A percentile compares a stretch with the other conserved stretches of the same genome.
Evolutionary conservation across 345 rosid species (phyloP).

Genomic region (Pelargonium nanum): DNA sequence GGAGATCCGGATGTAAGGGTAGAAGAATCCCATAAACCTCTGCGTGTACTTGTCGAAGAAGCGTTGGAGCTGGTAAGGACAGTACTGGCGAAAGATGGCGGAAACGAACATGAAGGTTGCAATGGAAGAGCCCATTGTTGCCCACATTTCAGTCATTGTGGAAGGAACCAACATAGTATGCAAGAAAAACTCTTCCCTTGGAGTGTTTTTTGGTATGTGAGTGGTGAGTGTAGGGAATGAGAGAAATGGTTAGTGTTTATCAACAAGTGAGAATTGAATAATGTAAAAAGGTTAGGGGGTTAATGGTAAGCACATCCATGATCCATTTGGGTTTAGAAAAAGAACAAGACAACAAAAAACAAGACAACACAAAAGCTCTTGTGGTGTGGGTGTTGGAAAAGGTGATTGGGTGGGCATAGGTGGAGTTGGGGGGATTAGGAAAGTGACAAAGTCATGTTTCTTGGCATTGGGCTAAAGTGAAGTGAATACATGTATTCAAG

Average conservation of each 20-base stretch:
- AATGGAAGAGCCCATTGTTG: slow-evolving; percentile 30
- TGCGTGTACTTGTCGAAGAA: slow-evolving; percentile 27
- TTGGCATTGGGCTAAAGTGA: neutral
- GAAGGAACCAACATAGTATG: neutral
- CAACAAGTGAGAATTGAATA: neutral
- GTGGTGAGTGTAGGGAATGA: neutral
- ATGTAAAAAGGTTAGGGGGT: neutral
- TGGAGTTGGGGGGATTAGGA: neutral
- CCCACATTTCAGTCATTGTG: neutral
- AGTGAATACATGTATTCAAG: neutral
- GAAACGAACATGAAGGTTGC: slow-evolving; percentile 42
- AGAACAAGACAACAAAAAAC: neutral
- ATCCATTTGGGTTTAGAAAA: too few relatives aligned
- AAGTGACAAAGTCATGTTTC: neutral
- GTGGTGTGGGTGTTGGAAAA: neutral
- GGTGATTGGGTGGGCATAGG: neutral
- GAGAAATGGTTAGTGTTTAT: neutral
- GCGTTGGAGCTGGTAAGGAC: slow-evolving; percentile 33
- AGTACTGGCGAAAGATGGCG: slow-evolving; percentile 36
- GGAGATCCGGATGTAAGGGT: slow-evolving; percentile 35
- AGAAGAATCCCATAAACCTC: slow-evolving; percentile 19
- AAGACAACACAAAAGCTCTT: neutral
- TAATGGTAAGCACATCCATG: too few relatives aligned
- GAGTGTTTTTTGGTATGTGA: neutral
- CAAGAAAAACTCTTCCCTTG: neutral